These are phyloP conservation scores for Mucor indicus DNA, from an alignment of 371 early-diverging fungal genomes.

Conservation along the genomic window DNA sequence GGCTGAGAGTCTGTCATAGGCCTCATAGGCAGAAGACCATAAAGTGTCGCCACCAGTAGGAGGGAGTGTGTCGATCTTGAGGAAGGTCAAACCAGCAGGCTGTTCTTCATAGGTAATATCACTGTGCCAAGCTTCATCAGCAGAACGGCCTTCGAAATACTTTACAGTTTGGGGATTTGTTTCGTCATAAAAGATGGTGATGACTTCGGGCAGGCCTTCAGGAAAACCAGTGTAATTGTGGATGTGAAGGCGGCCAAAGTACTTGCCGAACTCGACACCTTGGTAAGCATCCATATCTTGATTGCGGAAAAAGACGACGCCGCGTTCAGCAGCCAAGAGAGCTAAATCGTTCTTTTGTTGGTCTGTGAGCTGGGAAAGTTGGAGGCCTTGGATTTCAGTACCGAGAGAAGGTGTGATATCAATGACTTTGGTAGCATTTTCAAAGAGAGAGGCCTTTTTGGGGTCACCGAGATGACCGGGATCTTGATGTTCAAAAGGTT, in stretches of 20 bases:
- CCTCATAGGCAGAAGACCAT: constrained; percentile 57
- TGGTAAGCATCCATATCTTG: constrained; percentile 54
- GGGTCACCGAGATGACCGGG: constrained; percentile 46
- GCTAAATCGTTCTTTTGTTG: constrained; percentile 56
- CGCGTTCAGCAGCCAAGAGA: constrained; percentile 54
- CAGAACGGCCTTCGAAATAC: background rate
- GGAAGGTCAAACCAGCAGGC: constrained; percentile 55
- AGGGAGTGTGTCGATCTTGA: constrained; percentile 54
- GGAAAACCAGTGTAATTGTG: constrained; percentile 11
- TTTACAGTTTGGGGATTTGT: background rate
- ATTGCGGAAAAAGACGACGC: constrained; percentile 61
- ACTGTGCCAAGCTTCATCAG: constrained; percentile 54
- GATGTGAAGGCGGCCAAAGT: constrained; percentile 34
- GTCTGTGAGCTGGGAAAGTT: constrained; percentile 45
- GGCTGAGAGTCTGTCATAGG: constrained; percentile 59
- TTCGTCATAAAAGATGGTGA: constrained; percentile 9
- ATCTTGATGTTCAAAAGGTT: constrained; percentile 23
- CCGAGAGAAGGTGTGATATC: constrained; percentile 55
- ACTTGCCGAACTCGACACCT: constrained; percentile 46
- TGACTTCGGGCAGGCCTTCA: constrained; percentile 12
- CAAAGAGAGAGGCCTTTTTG: constrained; percentile 49
- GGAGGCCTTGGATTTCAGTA: constrained; percentile 55
- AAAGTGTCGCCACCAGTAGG: constrained; percentile 59
- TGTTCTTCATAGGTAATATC: constrained; percentile 62
- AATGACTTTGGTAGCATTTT: constrained; percentile 46